A percentile compares a stretch with the other conserved stretches of the same genome.
Evolutionary conservation across 257 asterid genomes (phyloP).

Genomic region (Solanum chiquidenum): DNA sequence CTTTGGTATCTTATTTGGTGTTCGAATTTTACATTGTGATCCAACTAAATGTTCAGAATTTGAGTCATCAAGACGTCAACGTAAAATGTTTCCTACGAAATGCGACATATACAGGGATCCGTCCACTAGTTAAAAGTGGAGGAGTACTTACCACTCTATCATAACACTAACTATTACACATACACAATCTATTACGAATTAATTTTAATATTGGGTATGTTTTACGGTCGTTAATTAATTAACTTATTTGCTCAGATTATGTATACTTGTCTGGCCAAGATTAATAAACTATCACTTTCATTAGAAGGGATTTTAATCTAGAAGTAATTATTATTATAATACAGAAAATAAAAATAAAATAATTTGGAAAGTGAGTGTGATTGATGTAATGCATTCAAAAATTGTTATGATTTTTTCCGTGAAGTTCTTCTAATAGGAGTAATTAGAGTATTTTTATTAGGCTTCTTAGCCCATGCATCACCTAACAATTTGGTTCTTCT

Average conservation of each 20-base stretch:
- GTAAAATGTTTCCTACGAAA: background rate
- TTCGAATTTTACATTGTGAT: background rate
- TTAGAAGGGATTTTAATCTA: background rate
- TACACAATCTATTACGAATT: background rate
- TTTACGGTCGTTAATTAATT: background rate
- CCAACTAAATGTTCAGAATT: background rate
- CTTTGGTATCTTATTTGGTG: no score
- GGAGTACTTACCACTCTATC: fast-evolving
- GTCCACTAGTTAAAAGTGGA: background rate
- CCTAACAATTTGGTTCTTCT: background rate
- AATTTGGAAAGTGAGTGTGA: background rate
- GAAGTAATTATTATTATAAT: background rate
- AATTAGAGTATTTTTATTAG: background rate
- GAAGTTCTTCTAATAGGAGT: background rate
- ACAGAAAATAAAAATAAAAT: background rate
- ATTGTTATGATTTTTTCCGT: background rate
- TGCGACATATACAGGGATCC: fast-evolving
- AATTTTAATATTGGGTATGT: background rate
- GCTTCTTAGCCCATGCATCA: background rate
- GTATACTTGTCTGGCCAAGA: background rate
- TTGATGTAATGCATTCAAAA: background rate
- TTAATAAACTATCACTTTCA: slow-evolving; percentile 5
- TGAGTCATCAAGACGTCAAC: fast-evolving
- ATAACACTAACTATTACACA: background rate
- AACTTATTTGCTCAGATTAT: background rate